phyloP scores from a whole-genome alignment of 805 yeast species.

The Metschnikowia orientalis region DNA sequence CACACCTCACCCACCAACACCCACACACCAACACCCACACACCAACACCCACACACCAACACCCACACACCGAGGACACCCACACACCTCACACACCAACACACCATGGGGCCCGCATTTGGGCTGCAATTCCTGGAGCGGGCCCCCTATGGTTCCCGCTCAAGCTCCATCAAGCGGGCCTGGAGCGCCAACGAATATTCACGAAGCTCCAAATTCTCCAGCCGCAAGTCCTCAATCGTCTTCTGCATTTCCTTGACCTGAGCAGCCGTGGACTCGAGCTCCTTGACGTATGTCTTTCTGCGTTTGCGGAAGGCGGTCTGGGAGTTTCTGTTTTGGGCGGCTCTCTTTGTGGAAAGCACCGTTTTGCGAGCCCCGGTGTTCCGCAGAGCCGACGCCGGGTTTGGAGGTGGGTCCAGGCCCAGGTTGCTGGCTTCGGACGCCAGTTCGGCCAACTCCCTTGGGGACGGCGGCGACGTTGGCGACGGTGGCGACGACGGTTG shows the following conservation, averaged over 20 bases:
- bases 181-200: slow-evolving; percentile 70
- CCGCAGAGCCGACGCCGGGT: too few species aligned
- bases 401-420: too few species aligned
- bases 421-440: too few species aligned
- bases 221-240: slow-evolving; percentile 60
- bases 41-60: too few species aligned
- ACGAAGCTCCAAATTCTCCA: slow-evolving; percentile 67
- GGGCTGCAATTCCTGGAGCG: too few species aligned
- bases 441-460: background rate
- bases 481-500: background rate
- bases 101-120: too few species aligned
- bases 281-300: slow-evolving; percentile 75
- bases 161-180: slow-evolving; percentile 53
- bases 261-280: slow-evolving; percentile 65
- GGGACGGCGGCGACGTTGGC: background rate
- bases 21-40: too few species aligned
- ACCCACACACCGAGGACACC: too few species aligned
- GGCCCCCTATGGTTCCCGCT: slow-evolving; percentile 1
- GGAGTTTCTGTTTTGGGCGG: slow-evolving; percentile 88
- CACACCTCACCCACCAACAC: too few species aligned
- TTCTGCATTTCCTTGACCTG: slow-evolving; percentile 60
- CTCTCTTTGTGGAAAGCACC: slow-evolving; percentile 69
- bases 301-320: slow-evolving; percentile 88
- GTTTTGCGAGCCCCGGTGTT: slow-evolving; percentile 3
- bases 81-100: too few species aligned